Evolutionary conservation across 129 eudicot genomes (phyloP).

Genomic region (Lactuca sativa): DNA sequence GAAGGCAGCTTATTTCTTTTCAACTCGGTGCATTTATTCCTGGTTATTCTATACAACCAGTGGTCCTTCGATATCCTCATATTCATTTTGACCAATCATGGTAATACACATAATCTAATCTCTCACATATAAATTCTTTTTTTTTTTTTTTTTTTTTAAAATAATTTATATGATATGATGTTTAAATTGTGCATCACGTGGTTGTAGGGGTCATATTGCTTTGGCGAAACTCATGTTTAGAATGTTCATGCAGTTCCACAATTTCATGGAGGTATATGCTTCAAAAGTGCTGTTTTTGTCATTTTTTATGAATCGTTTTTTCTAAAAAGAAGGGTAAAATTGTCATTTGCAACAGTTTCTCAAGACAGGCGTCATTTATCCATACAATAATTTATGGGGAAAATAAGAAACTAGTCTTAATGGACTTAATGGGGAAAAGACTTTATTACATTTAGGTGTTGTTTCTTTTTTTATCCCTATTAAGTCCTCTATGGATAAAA

Average conservation of each 20-base stretch:
- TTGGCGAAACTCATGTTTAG: conserved; percentile 81
- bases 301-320: too few species aligned
- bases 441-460: too few species aligned
- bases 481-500: too few species aligned
- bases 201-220: conserved; percentile 76
- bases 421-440: neutral
- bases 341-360: neutral
- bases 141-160: neutral
- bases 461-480: too few species aligned
- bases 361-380: neutral
- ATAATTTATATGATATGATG: neutral
- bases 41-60: conserved; percentile 91
- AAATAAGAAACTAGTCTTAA: neutral
- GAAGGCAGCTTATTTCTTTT: conserved; percentile 76
- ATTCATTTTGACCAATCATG: conserved; percentile 99
- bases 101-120: conserved; percentile 30
- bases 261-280: conserved; percentile 83
- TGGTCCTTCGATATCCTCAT: conserved; percentile 85
- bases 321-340: neutral
- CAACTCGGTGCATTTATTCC: conserved; percentile 98
- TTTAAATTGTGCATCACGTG: conserved; percentile 16
- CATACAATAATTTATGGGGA: neutral
- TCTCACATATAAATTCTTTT: neutral
- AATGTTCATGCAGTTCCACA: conserved; percentile 96
- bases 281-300: too few species aligned